Percentiles rank a stretch among this genome's conserved stretches.
phyloP scores from a whole-genome alignment of 1,139 yeast genomes.

The Pichia sp. region DNA sequence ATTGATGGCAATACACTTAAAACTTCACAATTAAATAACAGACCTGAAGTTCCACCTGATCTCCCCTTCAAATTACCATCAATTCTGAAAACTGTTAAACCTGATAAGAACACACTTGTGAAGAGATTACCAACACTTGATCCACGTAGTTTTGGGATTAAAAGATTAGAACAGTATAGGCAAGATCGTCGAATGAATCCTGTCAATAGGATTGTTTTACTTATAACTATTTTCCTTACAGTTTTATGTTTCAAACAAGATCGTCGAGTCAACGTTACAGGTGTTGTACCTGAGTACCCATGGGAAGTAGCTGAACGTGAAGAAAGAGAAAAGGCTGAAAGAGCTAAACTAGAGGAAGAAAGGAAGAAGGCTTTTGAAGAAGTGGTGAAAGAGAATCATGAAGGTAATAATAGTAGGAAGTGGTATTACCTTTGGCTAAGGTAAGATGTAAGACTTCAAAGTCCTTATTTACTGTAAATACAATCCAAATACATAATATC shows the following conservation, averaged over 20 bases:
- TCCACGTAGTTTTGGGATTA: constrained; percentile 39
- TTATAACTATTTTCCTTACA: constrained; percentile 35
- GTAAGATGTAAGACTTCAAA: not conserved
- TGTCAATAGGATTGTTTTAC: constrained; percentile 45
- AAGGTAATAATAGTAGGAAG: constrained; percentile 14
- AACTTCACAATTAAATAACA: constrained; percentile 12
- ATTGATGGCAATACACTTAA: constrained; percentile 8
- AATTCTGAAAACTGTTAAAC: constrained; percentile 26
- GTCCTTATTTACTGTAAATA: not conserved
- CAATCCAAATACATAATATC: not conserved
- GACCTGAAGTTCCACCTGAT: constrained; percentile 36
- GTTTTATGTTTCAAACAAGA: constrained; percentile 44
- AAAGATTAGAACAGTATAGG: constrained; percentile 43
- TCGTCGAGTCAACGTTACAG: constrained; percentile 42
- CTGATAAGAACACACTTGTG: constrained; percentile 30
- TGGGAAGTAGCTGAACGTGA: constrained; percentile 33
- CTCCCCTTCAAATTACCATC: constrained; percentile 48
- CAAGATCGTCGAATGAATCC: constrained; percentile 44
- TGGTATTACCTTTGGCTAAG: constrained; percentile 41
- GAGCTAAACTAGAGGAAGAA: constrained; percentile 1
- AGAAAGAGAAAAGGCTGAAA: constrained; percentile 20
- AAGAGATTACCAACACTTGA: constrained; percentile 34
- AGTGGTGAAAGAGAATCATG: not conserved
- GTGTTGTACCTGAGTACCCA: constrained; percentile 36
- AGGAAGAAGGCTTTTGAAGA: not conserved